Conservation (phyloP, 352 stramenopile species). For the Phytophthora sp. region DNA sequence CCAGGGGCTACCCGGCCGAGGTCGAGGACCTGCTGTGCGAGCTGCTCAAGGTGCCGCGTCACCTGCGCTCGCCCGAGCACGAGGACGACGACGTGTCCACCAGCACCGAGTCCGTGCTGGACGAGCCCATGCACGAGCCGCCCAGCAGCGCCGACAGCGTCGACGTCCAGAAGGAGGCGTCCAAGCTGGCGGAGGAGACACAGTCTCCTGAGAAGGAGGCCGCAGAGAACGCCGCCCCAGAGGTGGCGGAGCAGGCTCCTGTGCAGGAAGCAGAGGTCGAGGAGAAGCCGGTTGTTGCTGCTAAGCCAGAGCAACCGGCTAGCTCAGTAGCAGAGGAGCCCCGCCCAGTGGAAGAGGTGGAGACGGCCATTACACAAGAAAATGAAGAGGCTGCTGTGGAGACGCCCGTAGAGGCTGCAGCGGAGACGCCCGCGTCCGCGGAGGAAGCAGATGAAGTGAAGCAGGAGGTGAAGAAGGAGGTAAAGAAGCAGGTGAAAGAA, state of each 20-base stretch:
- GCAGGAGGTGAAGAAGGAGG: slow-evolving; percentile 10
- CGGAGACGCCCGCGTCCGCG: slow-evolving; percentile 4
- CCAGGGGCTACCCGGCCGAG: slow-evolving; percentile 30
- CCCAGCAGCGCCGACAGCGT: slow-evolving; percentile 10
- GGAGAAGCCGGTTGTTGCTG: slow-evolving; percentile 5
- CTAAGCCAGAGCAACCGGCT: slow-evolving; percentile 3
- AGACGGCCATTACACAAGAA: slow-evolving; percentile 5
- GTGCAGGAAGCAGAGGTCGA: background rate
- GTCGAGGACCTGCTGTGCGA: slow-evolving; percentile 57
- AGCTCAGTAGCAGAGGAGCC: slow-evolving; percentile 13
- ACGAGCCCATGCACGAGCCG: slow-evolving; percentile 32
- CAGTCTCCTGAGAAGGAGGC: slow-evolving; percentile 3
- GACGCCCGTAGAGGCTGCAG: slow-evolving; percentile 17
- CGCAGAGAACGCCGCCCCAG: background rate
- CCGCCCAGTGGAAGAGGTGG: slow-evolving; percentile 2
- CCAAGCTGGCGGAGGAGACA: slow-evolving; percentile 5
- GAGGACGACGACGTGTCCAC: slow-evolving; percentile 42
- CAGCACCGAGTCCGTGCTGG: slow-evolving; percentile 41
- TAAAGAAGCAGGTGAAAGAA: slow-evolving; percentile 2
- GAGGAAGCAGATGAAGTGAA: slow-evolving; percentile 4
- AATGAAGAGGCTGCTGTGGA: slow-evolving; percentile 18
- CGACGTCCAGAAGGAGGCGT: background rate
- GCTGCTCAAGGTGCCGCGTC: slow-evolving; percentile 56
- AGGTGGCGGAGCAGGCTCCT: background rate
- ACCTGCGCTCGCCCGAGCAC: slow-evolving; percentile 33